These are phyloP conservation scores for Curvularia verruculosa DNA, from an alignment of 2,329 filamentous ascomycete species.

Conservation along the genomic window DNA sequence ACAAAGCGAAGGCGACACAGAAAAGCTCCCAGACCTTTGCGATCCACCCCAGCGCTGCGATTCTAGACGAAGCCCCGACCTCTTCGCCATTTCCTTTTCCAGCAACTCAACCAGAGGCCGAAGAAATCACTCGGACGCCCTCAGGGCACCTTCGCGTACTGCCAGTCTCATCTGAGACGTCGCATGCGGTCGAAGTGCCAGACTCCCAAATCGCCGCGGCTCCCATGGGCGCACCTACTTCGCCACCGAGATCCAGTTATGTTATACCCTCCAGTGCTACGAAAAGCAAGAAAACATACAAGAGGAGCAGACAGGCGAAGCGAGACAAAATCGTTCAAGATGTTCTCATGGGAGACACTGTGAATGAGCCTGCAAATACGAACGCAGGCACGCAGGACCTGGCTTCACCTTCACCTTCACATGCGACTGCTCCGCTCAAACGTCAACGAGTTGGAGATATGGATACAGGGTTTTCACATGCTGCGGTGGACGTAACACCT, in stretches of 20 bases:
- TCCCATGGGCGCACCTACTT: background rate
- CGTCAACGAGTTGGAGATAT: background rate
- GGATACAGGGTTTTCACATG: background rate
- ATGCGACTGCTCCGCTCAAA: background rate
- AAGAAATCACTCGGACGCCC: background rate
- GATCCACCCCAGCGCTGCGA: background rate
- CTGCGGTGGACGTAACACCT: background rate
- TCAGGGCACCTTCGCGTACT: background rate
- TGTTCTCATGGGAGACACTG: background rate
- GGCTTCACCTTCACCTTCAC: background rate
- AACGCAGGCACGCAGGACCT: background rate
- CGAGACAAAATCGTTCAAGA: background rate
- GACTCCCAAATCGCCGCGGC: slow-evolving; percentile 15
- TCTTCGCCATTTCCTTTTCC: slow-evolving; percentile 17
- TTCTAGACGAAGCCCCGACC: background rate
- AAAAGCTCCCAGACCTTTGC: background rate
- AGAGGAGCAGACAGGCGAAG: slow-evolving; percentile 6
- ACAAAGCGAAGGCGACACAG: background rate
- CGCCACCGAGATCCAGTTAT: slow-evolving; percentile 13
- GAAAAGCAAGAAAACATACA: slow-evolving; percentile 13
- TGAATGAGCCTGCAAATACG: background rate
- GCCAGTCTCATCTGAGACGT: background rate
- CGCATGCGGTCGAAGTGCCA: slow-evolving; percentile 19
- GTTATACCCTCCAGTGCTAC: slow-evolving; percentile 14
- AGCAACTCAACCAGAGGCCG: slow-evolving; percentile 3